Base-by-base conservation (phyloP, 257 asterid species). In the Scutellaria galericulata region DNA sequence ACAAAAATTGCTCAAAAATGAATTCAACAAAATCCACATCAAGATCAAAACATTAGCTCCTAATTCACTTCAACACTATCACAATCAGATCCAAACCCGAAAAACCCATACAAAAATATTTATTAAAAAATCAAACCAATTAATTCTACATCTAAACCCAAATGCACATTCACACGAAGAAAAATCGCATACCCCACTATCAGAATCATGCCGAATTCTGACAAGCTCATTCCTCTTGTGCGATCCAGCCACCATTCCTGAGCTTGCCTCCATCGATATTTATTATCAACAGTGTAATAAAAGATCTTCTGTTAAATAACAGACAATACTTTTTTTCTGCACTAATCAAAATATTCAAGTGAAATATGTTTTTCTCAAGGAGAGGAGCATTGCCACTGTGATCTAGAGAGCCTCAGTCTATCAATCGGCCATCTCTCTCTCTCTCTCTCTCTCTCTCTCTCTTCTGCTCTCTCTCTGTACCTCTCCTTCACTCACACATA, bases 221-320 rank as follows among this genome's bases (percentile, higher is more conserved):
- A 89, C 97, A 11, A 90, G 79, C 82, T 90, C 89, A 67, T 88
- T 89, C 67, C 89, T 80, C 80, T 84, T 81, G 86, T 87, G 92
- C 7, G 94, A 90, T 85, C 97, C 97, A 78, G 96, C 96, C 59
- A 89, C 89, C 92, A 90, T 74, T 20, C 96, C 97, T 65, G 79
- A 89, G 77, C 72, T 83, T 67, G 95, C 93, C 84, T 90, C 96
- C 97, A 88, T 88, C 44, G 40, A 75, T 57, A 50, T 67, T 54
- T 12, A 41, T 53, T 66, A 37, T 15, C 18, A 50, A 53, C 65
- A 20, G 5, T 24, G 22, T 11, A 9, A 11, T 1, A 27, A 64
- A 37, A 13, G 63, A 46, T 11, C 65, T 18, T 31, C 5, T 10
- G 41, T 20, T 37, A 24, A 14, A 54, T 55, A 4, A 62, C 46